Percentiles rank a stretch among this genome's conserved stretches.
Evolutionary conservation across 1,139 yeast genomes (phyloP).

Genomic region (Lodderomyces beijingensis): DNA sequence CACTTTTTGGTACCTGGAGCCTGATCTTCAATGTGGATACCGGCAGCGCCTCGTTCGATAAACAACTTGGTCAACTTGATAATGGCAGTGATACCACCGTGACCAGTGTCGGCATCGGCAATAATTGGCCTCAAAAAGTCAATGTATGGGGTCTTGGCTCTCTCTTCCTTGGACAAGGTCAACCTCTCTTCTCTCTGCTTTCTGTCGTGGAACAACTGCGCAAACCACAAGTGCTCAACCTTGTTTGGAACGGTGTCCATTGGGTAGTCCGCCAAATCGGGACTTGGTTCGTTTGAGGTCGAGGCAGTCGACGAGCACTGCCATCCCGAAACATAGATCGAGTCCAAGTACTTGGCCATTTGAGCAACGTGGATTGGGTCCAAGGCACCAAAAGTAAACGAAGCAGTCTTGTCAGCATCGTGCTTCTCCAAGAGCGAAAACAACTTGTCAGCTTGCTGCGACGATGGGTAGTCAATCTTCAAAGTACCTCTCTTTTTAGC

Average conservation of each 20-base stretch:
- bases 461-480: conserved; percentile 68
- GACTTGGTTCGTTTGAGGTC: conserved; percentile 94
- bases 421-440: conserved; percentile 67
- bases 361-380: conserved; percentile 96
- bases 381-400: conserved; percentile 92
- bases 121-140: conserved; percentile 92
- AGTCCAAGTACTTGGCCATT: conserved; percentile 92
- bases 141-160: conserved; percentile 59
- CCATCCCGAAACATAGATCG: conserved; percentile 96
- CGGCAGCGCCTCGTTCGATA: conserved; percentile 98
- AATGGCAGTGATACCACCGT: conserved; percentile 96
- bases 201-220: conserved; percentile 95
- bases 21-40: conserved; percentile 97
- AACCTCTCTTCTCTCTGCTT: conserved; percentile 89
- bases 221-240: conserved; percentile 95
- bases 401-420: conserved; percentile 66
- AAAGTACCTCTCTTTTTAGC: conserved; percentile 84
- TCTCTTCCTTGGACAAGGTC: conserved; percentile 52
- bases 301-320: conserved; percentile 98
- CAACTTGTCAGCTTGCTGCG: conserved; percentile 77
- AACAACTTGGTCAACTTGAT: conserved; percentile 94
- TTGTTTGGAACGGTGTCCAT: conserved; percentile 98
- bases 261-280: conserved; percentile 97
- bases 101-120: conserved; percentile 98
- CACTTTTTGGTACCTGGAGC: conserved; percentile 98